These are phyloP conservation scores for Nicotiana rustica DNA, from an alignment of 305 asterid species.

Conservation along the genomic window DNA sequence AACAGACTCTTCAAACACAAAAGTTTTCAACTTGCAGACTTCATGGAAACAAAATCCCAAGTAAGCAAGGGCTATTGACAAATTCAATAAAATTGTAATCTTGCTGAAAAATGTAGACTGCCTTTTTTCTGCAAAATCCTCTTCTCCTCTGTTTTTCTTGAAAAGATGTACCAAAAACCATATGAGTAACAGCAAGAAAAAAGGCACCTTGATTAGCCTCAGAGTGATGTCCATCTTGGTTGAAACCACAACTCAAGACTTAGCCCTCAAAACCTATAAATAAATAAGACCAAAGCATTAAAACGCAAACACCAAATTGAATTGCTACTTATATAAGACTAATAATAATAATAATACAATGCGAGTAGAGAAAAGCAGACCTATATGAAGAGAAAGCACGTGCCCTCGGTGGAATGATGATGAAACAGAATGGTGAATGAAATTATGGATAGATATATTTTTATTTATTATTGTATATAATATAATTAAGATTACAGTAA, in stretches of 20 bases:
- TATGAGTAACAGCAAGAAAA: slow-evolving; percentile 53
- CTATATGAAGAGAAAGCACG: slow-evolving; percentile 50
- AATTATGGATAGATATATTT: background rate
- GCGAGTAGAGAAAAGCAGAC: slow-evolving; percentile 40
- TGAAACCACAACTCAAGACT: background rate
- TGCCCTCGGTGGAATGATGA: slow-evolving; percentile 54
- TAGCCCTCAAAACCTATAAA: background rate
- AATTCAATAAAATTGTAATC: slow-evolving; percentile 53
- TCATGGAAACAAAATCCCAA: slow-evolving; percentile 55
- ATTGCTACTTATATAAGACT: background rate
- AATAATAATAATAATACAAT: slow-evolving; percentile 8
- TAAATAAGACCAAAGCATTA: background rate
- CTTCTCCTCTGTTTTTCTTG: slow-evolving; percentile 41
- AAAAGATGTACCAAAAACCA: slow-evolving; percentile 55
- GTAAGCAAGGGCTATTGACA: slow-evolving; percentile 48
- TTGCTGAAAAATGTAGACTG: slow-evolving; percentile 43
- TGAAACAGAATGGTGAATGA: slow-evolving; percentile 29
- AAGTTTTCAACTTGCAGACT: slow-evolving; percentile 40
- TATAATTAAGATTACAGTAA: background rate
- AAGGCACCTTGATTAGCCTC: slow-evolving; percentile 54
- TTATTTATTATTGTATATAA: background rate
- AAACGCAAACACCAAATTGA: slow-evolving; percentile 19
- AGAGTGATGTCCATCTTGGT: slow-evolving; percentile 53
- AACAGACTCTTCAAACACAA: slow-evolving; percentile 43
- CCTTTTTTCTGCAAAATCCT: slow-evolving; percentile 18